These are phyloP conservation scores for Chalciporus piperatus DNA, from an alignment of 768 basidiomycete genomes.

Conservation along the genomic window DNA sequence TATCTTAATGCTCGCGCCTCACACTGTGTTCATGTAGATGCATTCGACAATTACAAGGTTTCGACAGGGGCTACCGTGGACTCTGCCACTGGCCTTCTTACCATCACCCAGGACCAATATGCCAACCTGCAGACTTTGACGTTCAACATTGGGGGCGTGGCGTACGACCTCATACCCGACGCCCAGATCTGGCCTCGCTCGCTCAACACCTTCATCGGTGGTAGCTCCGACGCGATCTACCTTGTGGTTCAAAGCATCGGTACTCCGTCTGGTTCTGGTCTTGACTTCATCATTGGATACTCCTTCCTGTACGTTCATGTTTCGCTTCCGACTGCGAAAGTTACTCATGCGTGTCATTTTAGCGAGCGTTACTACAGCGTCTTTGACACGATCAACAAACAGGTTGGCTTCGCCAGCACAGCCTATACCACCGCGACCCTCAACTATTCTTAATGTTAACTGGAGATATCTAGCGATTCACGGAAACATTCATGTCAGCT, in stretches of 20 bases:
- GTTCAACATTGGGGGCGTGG: slow-evolving; percentile 25
- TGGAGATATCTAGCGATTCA: too few relatives aligned
- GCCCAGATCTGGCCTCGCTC: slow-evolving; percentile 31
- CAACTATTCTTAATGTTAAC: background rate
- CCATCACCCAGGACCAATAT: slow-evolving; percentile 21
- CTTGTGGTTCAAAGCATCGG: slow-evolving; percentile 21
- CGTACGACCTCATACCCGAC: slow-evolving; percentile 19
- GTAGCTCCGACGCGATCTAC: slow-evolving; percentile 18
- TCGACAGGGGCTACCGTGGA: slow-evolving; percentile 26
- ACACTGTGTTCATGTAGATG: slow-evolving; percentile 15
- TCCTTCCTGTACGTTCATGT: slow-evolving; percentile 7
- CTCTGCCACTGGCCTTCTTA: slow-evolving; percentile 23
- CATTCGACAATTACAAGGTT: slow-evolving; percentile 18
- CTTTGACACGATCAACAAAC: slow-evolving; percentile 38
- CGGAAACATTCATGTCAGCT: too few relatives aligned
- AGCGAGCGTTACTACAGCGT: slow-evolving; percentile 44
- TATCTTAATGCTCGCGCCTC: background rate
- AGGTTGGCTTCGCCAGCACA: slow-evolving; percentile 42
- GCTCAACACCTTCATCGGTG: slow-evolving; percentile 26
- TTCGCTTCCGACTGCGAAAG: background rate
- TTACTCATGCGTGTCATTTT: background rate
- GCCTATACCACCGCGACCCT: slow-evolving; percentile 26
- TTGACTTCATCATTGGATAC: slow-evolving; percentile 19
- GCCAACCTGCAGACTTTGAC: slow-evolving; percentile 20
- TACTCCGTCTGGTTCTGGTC: slow-evolving; percentile 6